Evolutionary conservation across 495 filamentous ascomycete genomes (phyloP), one percentile per base, ranked within the genome.

Genomic region (Neurospora terricola): DNA sequence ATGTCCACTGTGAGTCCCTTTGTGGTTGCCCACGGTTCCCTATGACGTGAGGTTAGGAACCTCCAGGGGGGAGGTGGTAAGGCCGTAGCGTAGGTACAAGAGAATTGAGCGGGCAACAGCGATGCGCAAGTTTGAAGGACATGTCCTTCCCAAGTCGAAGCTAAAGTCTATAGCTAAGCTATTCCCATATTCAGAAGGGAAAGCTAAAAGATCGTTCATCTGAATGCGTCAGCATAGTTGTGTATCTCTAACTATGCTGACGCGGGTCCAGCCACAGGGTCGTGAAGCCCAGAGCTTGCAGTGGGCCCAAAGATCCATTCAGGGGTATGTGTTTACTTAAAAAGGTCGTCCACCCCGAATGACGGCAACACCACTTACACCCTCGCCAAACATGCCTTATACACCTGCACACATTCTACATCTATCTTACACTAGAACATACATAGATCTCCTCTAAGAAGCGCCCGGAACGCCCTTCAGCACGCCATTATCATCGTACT

Each of bases 401-500:
- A 62, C 48, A 14, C n/a, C n/a, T n/a, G n/a, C n/a, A n/a, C 54
- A 6, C 6, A 30, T 30, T 1, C 23, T 62, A 62, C 23, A 62
- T 30, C 23, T 62, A 62, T 62, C 12, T 30, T 62, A 62, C 38
- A 38, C 4, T 18, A 9, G 23, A 71, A 2, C 4, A 45, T 45
- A 0, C 21, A 38, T 18, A 38, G 0, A 16, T 30, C 38, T 18
- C 21, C 23, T 30, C 38, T 37, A 68, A 45, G 37, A 62, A 27
- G 48, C 21, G 37, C 66, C 40, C 14, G 73, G 69, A 5, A 74
- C 38, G 39, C 73, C 72, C 76, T 80, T 79, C 36, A 86, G 80
- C 23, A 76, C 80, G 27, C 93, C 93, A 77, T 94, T 94, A 76
- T 94, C 88, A 81, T 95, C 92, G 79, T 96, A 96, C 81, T 88